These are phyloP conservation scores for Plasmodium sp. DNA, from an alignment of 169 alveolate genomes.

Conservation along the genomic window DNA sequence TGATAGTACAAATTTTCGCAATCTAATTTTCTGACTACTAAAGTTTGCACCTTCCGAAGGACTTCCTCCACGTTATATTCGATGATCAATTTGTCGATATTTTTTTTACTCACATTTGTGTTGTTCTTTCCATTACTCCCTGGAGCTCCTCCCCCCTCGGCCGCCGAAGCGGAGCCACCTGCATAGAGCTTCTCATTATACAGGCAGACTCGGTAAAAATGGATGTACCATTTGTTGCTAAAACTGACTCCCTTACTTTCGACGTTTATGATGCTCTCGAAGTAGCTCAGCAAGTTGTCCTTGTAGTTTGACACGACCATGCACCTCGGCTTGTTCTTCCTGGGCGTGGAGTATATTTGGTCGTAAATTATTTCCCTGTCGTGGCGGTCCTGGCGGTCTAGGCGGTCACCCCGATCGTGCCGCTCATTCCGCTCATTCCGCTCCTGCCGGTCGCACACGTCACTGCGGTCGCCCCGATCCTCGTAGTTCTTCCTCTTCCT, in stretches of 20 bases:
- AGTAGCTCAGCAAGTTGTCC: conserved; percentile 31
- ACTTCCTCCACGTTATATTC: conserved; percentile 62
- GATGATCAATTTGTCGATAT: conserved; percentile 7
- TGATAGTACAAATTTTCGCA: conserved; percentile 70
- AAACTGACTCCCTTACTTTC: conserved; percentile 1
- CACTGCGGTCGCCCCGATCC: background rate
- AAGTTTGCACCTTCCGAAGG: conserved; percentile 12
- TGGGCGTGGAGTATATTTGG: conserved; percentile 51
- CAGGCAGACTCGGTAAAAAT: conserved; percentile 44
- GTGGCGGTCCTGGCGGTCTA: background rate
- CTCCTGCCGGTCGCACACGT: background rate
- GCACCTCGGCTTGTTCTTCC: conserved; percentile 64
- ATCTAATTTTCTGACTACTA: conserved; percentile 34
- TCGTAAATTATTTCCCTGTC: conserved; percentile 70
- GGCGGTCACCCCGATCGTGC: background rate
- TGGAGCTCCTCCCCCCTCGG: background rate
- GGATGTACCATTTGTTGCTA: conserved; percentile 56
- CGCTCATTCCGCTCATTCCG: background rate
- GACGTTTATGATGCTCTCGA: conserved; percentile 1
- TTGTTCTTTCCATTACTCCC: background rate
- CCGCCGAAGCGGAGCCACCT: background rate
- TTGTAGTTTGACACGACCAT: conserved; percentile 29
- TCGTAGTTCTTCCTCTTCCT: background rate
- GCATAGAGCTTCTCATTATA: conserved; percentile 18
- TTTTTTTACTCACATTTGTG: background rate